Percentiles rank a stretch among this genome's conserved stretches.
Conservation (phyloP, 805 yeast genomes). For the Isabelozyma gotoi region DNA sequence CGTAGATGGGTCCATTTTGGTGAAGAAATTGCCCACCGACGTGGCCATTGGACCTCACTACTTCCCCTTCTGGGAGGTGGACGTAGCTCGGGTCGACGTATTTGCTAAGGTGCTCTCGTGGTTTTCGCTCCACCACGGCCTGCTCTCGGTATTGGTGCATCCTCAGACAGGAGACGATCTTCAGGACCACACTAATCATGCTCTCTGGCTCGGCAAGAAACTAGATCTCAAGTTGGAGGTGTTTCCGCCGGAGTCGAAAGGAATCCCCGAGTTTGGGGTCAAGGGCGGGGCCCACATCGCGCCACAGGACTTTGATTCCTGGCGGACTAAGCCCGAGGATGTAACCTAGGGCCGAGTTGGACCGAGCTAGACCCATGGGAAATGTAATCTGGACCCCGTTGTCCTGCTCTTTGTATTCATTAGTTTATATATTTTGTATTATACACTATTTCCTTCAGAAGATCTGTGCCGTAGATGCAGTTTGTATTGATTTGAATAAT, state of each 20-base stretch:
- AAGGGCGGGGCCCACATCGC: constrained; percentile 11
- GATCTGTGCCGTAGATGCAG: too few species aligned
- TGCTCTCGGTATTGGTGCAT: constrained; percentile 29
- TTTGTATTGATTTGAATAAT: too few species aligned
- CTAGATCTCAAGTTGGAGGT: constrained; percentile 15
- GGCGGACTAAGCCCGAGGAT: neutral
- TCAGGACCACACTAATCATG: constrained; percentile 25
- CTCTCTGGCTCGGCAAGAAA: constrained; percentile 29
- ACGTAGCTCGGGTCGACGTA: constrained; percentile 28
- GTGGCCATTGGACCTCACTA: constrained; percentile 31
- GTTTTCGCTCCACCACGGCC: constrained; percentile 31
- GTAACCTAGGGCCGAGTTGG: neutral
- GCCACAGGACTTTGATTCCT: constrained; percentile 3
- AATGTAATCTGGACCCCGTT: too few species aligned
- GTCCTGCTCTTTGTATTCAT: too few species aligned
- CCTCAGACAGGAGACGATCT: constrained; percentile 32
- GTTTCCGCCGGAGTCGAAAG: constrained; percentile 9
- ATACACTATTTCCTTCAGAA: too few species aligned
- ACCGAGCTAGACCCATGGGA: too few species aligned
- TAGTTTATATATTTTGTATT: too few species aligned
- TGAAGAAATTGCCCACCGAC: constrained; percentile 24
- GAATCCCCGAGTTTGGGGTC: constrained; percentile 28
- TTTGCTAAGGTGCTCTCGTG: constrained; percentile 26
- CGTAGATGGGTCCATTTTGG: constrained; percentile 25
- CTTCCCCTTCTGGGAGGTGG: constrained; percentile 35